Evolutionary conservation across 768 basidiomycete genomes (phyloP).

Genomic region (Lyophyllum semitale): DNA sequence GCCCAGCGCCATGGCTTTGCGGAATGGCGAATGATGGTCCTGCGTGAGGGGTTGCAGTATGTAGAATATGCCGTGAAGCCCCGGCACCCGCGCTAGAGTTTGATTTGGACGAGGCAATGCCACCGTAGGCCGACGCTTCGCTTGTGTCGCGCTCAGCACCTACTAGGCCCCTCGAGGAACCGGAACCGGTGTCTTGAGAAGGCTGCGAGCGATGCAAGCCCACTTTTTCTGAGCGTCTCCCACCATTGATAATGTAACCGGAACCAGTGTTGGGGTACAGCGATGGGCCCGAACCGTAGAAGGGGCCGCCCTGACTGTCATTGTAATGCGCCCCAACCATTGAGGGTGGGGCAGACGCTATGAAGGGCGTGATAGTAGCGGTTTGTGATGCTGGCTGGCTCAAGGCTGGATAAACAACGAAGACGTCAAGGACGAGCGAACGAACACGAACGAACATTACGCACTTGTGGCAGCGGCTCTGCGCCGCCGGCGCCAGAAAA

Average conservation of each 20-base stretch:
- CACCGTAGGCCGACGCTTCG: background rate
- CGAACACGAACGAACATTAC: background rate
- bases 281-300: background rate
- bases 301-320: background rate
- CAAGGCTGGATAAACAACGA: background rate
- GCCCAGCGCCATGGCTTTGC: no score
- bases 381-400: background rate
- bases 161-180: no score
- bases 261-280: background rate
- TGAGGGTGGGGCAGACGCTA: background rate
- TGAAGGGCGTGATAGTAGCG: conserved; percentile 2
- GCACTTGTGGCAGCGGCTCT: background rate
- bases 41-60: background rate
- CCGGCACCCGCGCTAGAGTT: background rate
- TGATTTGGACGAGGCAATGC: background rate
- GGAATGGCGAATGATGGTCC: background rate
- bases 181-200: background rate
- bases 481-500: background rate
- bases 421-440: background rate
- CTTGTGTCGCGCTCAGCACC: background rate
- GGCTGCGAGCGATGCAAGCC: background rate
- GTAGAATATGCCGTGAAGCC: background rate
- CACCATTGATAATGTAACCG: background rate
- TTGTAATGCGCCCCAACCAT: background rate
- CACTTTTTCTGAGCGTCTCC: background rate